A percentile compares a stretch with the other conserved stretches of the same genome.
These are phyloP conservation scores for Pontederia crassipes DNA, from an alignment of 176 grass and related monocot species.

Conservation along the genomic window DNA sequence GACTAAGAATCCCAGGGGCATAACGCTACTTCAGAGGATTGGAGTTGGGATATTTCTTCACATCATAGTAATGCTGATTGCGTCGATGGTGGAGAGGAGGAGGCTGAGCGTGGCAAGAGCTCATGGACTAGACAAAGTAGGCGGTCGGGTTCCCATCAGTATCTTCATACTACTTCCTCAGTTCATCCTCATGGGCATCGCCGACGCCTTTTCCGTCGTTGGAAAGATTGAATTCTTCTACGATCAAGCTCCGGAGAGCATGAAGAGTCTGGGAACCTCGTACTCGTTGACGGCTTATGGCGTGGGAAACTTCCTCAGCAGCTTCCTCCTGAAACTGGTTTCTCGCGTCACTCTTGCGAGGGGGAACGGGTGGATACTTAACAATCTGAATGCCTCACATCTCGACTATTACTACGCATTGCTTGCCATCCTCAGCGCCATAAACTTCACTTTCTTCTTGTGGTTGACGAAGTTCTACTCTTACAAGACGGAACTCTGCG, in stretches of 20 bases:
- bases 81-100: slow-evolving; percentile 10
- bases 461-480: not conserved
- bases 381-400: slow-evolving; percentile 11
- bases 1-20: slow-evolving; percentile 42
- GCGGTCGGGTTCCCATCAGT: not conserved
- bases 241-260: slow-evolving; percentile 15
- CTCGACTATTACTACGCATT: slow-evolving; percentile 15
- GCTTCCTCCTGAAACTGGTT: slow-evolving; percentile 1
- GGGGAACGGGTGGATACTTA: slow-evolving; percentile 6
- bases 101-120: not conserved
- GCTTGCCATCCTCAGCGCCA: not conserved
- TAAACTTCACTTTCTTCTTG: not conserved
- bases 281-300: slow-evolving; percentile 10
- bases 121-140: not conserved
- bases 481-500: not conserved
- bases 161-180: slow-evolving; percentile 21
- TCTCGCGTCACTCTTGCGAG: not conserved
- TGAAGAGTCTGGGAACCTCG: slow-evolving; percentile 21
- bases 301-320: slow-evolving; percentile 8
- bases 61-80: slow-evolving; percentile 28
- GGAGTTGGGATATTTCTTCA: slow-evolving; percentile 27
- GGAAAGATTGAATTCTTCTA: slow-evolving; percentile 19
- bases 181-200: slow-evolving; percentile 15
- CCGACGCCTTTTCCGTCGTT: slow-evolving; percentile 3
- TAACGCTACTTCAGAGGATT: slow-evolving; percentile 39